Evolutionary conservation across 345 rosid genomes (phyloP).

Genomic region (Bruguiera sexangula): DNA sequence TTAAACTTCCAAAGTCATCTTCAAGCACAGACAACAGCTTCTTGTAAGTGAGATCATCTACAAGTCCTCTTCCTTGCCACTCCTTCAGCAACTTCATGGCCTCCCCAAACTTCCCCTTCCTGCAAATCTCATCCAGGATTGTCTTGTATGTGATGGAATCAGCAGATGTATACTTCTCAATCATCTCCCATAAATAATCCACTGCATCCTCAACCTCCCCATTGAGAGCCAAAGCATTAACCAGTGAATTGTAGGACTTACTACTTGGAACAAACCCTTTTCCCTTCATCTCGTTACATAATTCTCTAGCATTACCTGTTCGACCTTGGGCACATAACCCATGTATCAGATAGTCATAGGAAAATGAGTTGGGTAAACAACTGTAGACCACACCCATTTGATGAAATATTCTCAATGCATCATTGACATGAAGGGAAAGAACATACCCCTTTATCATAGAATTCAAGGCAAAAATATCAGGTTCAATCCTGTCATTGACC

Average conservation of each 20-base stretch:
- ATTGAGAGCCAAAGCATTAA: constrained; percentile 67
- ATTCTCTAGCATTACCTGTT: constrained; percentile 66
- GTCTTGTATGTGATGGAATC: constrained; percentile 73
- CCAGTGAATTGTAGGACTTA: constrained; percentile 77
- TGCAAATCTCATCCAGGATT: constrained; percentile 69
- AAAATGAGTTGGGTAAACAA: constrained; percentile 67
- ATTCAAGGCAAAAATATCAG: constrained; percentile 63
- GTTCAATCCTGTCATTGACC: constrained; percentile 73
- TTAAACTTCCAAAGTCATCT: constrained; percentile 43
- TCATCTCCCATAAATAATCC: constrained; percentile 71
- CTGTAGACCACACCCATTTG: constrained; percentile 74
- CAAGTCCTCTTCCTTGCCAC: constrained; percentile 50
- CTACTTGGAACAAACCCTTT: constrained; percentile 69
- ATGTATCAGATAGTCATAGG: constrained; percentile 78
- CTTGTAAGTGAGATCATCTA: constrained; percentile 51
- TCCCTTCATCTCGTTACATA: constrained; percentile 68
- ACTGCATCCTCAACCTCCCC: constrained; percentile 66
- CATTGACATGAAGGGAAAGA: constrained; percentile 84
- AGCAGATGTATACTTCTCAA: constrained; percentile 46
- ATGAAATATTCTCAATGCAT: constrained; percentile 87
- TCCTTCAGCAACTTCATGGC: constrained; percentile 54
- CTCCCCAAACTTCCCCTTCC: constrained; percentile 49
- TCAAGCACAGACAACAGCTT: constrained; percentile 64
- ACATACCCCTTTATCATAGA: constrained; percentile 82
- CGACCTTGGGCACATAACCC: constrained; percentile 86